Conservation (phyloP, 306 rosid genomes). For the Prunus mongolica region DNA sequence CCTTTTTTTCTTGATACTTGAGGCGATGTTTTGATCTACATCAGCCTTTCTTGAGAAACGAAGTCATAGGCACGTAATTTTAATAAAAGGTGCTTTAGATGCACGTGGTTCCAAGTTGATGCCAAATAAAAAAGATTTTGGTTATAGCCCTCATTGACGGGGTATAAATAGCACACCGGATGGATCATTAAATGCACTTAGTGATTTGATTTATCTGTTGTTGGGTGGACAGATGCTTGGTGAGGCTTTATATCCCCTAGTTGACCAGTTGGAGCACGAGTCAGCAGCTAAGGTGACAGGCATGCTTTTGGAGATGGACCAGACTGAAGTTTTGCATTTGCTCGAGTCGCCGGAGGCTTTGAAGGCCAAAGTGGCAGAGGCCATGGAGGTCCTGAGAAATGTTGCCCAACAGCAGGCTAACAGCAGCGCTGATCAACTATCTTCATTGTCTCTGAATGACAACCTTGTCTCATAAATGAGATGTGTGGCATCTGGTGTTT, state of each 20-base stretch:
- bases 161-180: too few species aligned
- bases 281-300: conserved; percentile 73
- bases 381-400: conserved; percentile 66
- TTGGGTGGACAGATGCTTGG: conserved; percentile 64
- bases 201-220: not conserved
- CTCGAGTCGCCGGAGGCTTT: conserved; percentile 72
- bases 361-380: conserved; percentile 69
- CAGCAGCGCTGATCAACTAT: conserved; percentile 48
- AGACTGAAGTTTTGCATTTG: conserved; percentile 69
- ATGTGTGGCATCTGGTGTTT: not conserved
- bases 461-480: conserved; percentile 35
- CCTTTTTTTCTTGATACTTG: not conserved
- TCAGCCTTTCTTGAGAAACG: too few species aligned
- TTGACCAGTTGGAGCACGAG: conserved; percentile 64
- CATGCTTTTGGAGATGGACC: conserved; percentile 88
- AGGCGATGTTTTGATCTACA: not conserved
- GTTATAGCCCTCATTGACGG: too few species aligned
- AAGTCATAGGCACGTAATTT: too few species aligned
- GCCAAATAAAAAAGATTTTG: too few species aligned
- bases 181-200: too few species aligned
- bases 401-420: conserved; percentile 55
- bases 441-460: conserved; percentile 56
- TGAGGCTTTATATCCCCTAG: conserved; percentile 62
- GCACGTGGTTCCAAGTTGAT: too few species aligned
- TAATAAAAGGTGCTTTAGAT: too few species aligned